Conservation (phyloP, 2,329 filamentous ascomycete genomes). For the Stromatinia cepivora region DNA sequence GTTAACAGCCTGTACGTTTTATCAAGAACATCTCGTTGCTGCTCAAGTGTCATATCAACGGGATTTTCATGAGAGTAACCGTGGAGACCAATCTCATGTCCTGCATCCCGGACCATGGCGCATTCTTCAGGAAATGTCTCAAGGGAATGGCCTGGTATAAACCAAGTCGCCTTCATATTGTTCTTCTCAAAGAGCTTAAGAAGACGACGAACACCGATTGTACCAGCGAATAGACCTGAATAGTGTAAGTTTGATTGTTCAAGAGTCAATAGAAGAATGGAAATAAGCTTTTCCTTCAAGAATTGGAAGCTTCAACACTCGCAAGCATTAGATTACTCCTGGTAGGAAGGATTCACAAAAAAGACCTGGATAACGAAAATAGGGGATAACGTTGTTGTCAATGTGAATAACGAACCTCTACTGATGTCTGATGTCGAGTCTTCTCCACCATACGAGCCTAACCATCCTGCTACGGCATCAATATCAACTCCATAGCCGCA, state of each 20-base stretch:
- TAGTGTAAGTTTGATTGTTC: background rate
- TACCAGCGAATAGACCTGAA: conserved; percentile 65
- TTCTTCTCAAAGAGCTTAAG: conserved; percentile 72
- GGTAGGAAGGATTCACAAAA: background rate
- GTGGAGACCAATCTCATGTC: conserved; percentile 66
- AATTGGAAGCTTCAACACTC: background rate
- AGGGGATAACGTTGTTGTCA: background rate
- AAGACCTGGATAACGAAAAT: background rate
- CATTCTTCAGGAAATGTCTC: conserved; percentile 69
- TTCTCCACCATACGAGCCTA: conserved; percentile 72
- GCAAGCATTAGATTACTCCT: background rate
- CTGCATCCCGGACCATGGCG: conserved; percentile 59
- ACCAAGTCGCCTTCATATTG: conserved; percentile 68
- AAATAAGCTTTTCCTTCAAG: background rate
- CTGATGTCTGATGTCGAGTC: conserved; percentile 72
- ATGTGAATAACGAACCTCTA: conserved; percentile 50
- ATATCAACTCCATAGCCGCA: conserved; percentile 70
- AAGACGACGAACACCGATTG: conserved; percentile 62
- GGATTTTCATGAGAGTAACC: conserved; percentile 77
- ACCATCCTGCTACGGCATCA: conserved; percentile 74
- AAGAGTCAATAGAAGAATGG: background rate
- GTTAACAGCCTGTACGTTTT: conserved; percentile 72
- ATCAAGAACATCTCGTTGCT: conserved; percentile 73
- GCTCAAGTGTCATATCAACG: conserved; percentile 67
- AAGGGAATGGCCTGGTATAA: conserved; percentile 63